Percentiles rank a stretch among this genome's conserved stretches.
phyloP scores from a whole-genome alignment of 371 early-diverging fungal genomes.

The Actinomortierella ambigua region DNA sequence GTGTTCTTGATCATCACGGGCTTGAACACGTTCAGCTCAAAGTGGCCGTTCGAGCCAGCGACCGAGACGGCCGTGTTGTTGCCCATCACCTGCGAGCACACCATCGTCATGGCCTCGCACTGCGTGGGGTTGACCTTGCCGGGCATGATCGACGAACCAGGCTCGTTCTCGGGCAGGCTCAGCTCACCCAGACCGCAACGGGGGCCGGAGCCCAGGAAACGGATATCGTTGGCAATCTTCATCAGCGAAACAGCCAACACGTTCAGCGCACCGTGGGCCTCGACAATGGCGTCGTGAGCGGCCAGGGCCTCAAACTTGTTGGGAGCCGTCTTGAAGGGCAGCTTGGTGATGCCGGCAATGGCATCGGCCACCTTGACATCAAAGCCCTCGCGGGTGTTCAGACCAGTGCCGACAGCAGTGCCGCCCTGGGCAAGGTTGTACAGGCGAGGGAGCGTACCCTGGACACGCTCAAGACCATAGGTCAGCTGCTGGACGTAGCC shows the following conservation, averaged over 20 bases:
- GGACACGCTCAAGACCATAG: slow-evolving; percentile 84
- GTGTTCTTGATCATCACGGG: slow-evolving; percentile 95
- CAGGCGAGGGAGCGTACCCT: slow-evolving; percentile 79
- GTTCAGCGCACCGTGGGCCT: slow-evolving; percentile 92
- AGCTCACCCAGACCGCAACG: slow-evolving; percentile 97
- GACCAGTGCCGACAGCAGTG: slow-evolving; percentile 96
- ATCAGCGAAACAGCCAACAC: slow-evolving; percentile 92
- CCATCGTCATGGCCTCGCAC: slow-evolving; percentile 98
- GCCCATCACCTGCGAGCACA: slow-evolving; percentile 96
- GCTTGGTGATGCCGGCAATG: slow-evolving; percentile 77
- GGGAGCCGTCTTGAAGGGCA: slow-evolving; percentile 90
- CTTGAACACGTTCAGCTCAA: slow-evolving; percentile 98
- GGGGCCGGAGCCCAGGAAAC: slow-evolving; percentile 88
- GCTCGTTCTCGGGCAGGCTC: slow-evolving; percentile 94
- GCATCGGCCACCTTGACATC: slow-evolving; percentile 84
- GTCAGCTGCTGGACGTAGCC: slow-evolving; percentile 90
- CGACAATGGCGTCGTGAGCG: slow-evolving; percentile 96
- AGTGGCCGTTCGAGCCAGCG: slow-evolving; percentile 94
- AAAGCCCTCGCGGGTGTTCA: slow-evolving; percentile 92
- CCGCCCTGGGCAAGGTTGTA: slow-evolving; percentile 94
- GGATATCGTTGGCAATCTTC: slow-evolving; percentile 98
- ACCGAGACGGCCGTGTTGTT: slow-evolving; percentile 91
- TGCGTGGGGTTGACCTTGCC: slow-evolving; percentile 98
- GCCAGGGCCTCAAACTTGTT: slow-evolving; percentile 99
- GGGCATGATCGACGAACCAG: slow-evolving; percentile 98